phyloP scores from a whole-genome alignment of 2,329 filamentous ascomycete genomes.

The Colletotrichum sansevieriae region DNA sequence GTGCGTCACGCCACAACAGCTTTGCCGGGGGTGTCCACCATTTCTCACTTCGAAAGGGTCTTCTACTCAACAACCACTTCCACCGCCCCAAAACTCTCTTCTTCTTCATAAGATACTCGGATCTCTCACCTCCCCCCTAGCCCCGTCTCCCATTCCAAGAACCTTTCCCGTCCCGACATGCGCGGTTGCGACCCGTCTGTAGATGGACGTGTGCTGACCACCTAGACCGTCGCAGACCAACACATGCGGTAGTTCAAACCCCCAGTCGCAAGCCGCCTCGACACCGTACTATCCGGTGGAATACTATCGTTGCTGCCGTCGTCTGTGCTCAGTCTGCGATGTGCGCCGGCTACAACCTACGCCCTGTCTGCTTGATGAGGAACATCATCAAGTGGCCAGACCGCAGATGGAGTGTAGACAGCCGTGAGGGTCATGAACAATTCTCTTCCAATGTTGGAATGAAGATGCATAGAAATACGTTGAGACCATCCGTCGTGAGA shows the following conservation, averaged over 20 bases:
- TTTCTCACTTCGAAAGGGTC: constrained; percentile 39
- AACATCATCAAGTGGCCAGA: background rate
- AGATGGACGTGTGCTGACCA: background rate
- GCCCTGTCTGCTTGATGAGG: background rate
- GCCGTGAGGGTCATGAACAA: constrained; percentile 29
- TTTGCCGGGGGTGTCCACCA: constrained; percentile 40
- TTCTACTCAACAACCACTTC: constrained; percentile 44
- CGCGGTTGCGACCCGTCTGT: background rate
- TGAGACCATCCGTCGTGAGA: constrained; percentile 41
- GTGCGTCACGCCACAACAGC: constrained; percentile 42
- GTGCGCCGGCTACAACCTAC: background rate
- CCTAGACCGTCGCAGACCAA: background rate
- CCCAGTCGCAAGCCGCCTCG: constrained; percentile 17
- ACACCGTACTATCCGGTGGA: constrained; percentile 1
- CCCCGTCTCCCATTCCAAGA: constrained; percentile 27
- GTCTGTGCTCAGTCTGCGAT: background rate
- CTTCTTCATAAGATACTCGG: constrained; percentile 40
- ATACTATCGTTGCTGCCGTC: constrained; percentile 10
- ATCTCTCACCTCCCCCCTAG: constrained; percentile 36
- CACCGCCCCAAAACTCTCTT: constrained; percentile 43
- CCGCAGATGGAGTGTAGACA: background rate
- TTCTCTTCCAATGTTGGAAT: constrained; percentile 33
- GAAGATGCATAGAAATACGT: constrained; percentile 40
- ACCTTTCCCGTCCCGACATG: constrained; percentile 20
- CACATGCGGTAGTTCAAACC: constrained; percentile 23